phyloP scores from a whole-genome alignment of 306 rosid species.

The Sindora glabra region DNA sequence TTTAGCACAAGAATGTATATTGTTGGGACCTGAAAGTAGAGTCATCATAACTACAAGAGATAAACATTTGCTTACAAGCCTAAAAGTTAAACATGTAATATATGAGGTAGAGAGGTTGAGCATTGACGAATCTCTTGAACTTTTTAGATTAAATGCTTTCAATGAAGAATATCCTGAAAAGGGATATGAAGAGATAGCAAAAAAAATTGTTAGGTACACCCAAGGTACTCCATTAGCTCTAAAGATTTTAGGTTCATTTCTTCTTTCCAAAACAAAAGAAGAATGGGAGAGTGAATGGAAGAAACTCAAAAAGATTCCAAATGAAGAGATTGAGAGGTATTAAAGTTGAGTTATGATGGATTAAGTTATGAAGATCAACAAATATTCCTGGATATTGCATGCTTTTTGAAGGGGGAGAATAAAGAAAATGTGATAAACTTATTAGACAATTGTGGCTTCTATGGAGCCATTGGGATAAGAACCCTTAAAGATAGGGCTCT shows the following conservation, averaged over 20 bases:
- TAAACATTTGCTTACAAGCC: neutral
- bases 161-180: neutral
- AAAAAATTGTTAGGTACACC: neutral
- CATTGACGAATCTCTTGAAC: neutral
- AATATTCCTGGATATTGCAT: neutral
- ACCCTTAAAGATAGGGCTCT: neutral
- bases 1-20: neutral
- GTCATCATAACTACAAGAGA: neutral
- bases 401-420: neutral
- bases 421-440: neutral
- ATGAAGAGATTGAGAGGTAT: neutral
- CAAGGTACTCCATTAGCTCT: conserved; percentile 1
- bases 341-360: neutral
- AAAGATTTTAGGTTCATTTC: neutral
- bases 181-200: neutral
- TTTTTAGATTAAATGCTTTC: conserved; percentile 1
- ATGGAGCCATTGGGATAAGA: neutral
- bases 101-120: neutral
- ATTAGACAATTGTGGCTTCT: neutral
- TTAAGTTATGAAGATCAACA: neutral
- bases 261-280: neutral
- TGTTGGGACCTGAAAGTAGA: neutral
- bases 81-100: neutral
- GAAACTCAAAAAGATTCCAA: neutral
- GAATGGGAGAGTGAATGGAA: neutral